phyloP scores from a whole-genome alignment of 345 rosid genomes.

The Eucalyptus cloeziana region DNA sequence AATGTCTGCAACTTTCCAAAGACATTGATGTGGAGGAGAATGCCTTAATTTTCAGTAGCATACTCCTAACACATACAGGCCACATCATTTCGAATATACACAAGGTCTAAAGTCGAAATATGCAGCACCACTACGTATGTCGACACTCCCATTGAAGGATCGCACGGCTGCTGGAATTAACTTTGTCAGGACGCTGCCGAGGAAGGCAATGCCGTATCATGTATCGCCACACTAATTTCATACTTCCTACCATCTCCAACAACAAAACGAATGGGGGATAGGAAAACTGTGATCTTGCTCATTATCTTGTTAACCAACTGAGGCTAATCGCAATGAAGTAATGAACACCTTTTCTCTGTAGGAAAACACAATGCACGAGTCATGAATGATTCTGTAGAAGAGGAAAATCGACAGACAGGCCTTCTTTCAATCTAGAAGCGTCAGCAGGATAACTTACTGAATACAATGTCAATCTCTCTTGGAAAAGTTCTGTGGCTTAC shows the following conservation, averaged over 20 bases:
- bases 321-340: neutral
- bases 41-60: neutral
- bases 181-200: neutral
- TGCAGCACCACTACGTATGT: neutral
- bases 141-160: neutral
- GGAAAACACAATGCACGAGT: neutral
- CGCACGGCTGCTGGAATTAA: neutral
- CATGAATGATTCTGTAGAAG: neutral
- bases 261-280: neutral
- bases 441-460: neutral
- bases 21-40: neutral
- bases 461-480: conserved; percentile 12
- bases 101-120: neutral
- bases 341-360: neutral
- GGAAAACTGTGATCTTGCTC: neutral
- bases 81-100: neutral
- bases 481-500: conserved; percentile 71
- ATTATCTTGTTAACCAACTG: neutral
- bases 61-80: neutral
- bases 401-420: neutral
- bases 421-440: neutral
- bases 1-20: accelerated
- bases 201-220: neutral
- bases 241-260: neutral
- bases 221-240: neutral